These are phyloP conservation scores for Penicillium hesseltinei DNA, from an alignment of 2,329 filamentous ascomycete genomes.

Conservation along the genomic window DNA sequence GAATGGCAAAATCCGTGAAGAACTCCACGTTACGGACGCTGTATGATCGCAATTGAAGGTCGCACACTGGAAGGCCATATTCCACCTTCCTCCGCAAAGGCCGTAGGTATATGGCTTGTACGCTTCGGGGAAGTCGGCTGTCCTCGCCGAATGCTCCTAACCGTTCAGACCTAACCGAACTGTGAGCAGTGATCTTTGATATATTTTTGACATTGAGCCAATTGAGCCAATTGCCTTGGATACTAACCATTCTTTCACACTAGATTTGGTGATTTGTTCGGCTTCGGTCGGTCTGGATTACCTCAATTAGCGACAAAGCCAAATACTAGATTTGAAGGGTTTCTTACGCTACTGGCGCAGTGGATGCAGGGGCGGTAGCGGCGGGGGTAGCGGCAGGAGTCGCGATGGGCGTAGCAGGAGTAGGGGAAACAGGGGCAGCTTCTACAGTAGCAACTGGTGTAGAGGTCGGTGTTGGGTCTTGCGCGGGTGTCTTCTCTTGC, in stretches of 20 bases:
- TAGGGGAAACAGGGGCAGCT: neutral
- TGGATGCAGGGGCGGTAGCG: slow-evolving; percentile 1
- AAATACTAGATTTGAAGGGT: neutral
- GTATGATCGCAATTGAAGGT: slow-evolving; percentile 91
- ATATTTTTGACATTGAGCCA: neutral
- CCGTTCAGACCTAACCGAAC: slow-evolving; percentile 35
- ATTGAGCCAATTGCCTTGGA: neutral
- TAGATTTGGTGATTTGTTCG: slow-evolving; percentile 15
- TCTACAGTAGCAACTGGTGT: neutral
- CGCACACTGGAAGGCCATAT: slow-evolving; percentile 79
- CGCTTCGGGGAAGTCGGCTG: slow-evolving; percentile 68
- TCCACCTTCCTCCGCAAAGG: slow-evolving; percentile 73
- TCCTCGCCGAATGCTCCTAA: slow-evolving; percentile 34
- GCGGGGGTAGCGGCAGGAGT: neutral
- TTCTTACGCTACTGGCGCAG: slow-evolving; percentile 14
- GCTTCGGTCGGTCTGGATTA: slow-evolving; percentile 13
- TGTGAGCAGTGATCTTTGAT: slow-evolving; percentile 9
- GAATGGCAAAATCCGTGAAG: slow-evolving; percentile 89
- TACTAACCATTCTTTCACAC: slow-evolving; percentile 33
- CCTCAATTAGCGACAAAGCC: slow-evolving; percentile 4
- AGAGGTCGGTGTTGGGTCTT: slow-evolving; percentile 2
- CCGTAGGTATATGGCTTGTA: slow-evolving; percentile 82
- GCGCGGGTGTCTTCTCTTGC: slow-evolving; percentile 9
- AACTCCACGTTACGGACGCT: slow-evolving; percentile 87
- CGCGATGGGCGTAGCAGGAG: neutral